Percentiles rank a stretch among this genome's conserved stretches.
phyloP scores from a whole-genome alignment of 176 grass and related monocot genomes.

The Urochloa ruziziensis region DNA sequence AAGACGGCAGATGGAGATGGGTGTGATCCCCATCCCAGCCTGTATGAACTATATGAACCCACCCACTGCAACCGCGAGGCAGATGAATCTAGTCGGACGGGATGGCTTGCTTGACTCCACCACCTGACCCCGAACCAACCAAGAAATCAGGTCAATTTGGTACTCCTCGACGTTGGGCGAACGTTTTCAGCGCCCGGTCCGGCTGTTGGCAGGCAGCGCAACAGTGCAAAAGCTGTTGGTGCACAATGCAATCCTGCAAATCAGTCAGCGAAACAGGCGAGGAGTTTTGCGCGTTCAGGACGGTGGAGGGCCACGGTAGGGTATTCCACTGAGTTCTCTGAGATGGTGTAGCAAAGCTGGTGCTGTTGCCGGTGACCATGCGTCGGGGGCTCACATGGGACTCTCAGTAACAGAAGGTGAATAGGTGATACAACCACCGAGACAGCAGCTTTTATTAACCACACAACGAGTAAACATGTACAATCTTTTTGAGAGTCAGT shows the following conservation, averaged over 20 bases:
- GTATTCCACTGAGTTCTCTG: not conserved
- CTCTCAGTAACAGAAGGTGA: not conserved
- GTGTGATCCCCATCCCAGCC: conserved; percentile 14
- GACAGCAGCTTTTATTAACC: not conserved
- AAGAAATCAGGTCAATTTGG: not conserved
- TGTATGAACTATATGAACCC: too few species aligned
- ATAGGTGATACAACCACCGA: not conserved
- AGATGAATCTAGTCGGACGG: too few species aligned
- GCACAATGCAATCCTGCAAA: not conserved
- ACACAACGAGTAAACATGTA: not conserved
- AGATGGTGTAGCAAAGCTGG: not conserved
- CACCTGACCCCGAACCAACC: not conserved
- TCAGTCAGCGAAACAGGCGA: not conserved
- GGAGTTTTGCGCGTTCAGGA: not conserved
- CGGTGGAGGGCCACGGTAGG: not conserved
- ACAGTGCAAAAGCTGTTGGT: not conserved
- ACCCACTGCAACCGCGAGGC: too few species aligned
- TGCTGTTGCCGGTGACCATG: not conserved
- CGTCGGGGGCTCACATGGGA: conserved; percentile 9
- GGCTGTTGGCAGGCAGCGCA: not conserved
- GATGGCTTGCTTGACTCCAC: conserved; percentile 3
- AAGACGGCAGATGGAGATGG: not conserved
- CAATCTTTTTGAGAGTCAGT: too few species aligned
- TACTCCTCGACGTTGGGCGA: not conserved
- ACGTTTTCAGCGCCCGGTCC: not conserved